A percentile compares a stretch with the other conserved stretches of the same genome.
These are phyloP conservation scores for Phytopythium delawarense DNA, from an alignment of 352 stramenopile species.

Conservation along the genomic window DNA sequence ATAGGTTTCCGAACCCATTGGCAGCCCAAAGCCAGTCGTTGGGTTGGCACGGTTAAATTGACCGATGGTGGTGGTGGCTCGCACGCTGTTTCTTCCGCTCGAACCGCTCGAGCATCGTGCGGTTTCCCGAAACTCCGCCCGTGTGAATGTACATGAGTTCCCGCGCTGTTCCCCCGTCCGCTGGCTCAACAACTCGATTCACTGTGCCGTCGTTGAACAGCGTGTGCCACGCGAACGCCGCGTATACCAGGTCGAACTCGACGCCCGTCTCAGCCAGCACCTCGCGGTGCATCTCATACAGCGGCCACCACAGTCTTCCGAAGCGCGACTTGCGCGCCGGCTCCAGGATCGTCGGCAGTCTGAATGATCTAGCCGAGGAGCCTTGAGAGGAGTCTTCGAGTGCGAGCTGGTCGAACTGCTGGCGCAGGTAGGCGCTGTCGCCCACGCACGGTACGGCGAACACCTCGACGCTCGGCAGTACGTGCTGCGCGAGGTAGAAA, in stretches of 20 bases:
- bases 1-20: too few relatives aligned
- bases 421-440: conserved; percentile 43
- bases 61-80: background rate
- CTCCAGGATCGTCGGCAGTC: conserved; percentile 35
- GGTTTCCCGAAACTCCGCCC: conserved; percentile 68
- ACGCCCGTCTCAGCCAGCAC: conserved; percentile 51
- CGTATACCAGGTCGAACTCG: conserved; percentile 79
- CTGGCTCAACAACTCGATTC: conserved; percentile 16
- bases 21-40: too few relatives aligned
- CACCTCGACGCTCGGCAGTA: conserved; percentile 38
- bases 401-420: conserved; percentile 50
- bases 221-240: conserved; percentile 68
- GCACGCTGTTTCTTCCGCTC: conserved; percentile 15
- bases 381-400: conserved; percentile 16
- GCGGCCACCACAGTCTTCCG: conserved; percentile 47
- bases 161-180: conserved; percentile 1
- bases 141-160: conserved; percentile 83
- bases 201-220: conserved; percentile 55
- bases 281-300: conserved; percentile 59
- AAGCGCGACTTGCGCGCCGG: conserved; percentile 63
- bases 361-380: background rate
- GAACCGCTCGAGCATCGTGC: conserved; percentile 70
- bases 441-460: conserved; percentile 74
- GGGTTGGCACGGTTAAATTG: too few relatives aligned
- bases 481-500: conserved; percentile 73